Evolutionary conservation across 768 basidiomycete genomes (phyloP).

Genomic region (Kwoniella mangroviensis): DNA sequence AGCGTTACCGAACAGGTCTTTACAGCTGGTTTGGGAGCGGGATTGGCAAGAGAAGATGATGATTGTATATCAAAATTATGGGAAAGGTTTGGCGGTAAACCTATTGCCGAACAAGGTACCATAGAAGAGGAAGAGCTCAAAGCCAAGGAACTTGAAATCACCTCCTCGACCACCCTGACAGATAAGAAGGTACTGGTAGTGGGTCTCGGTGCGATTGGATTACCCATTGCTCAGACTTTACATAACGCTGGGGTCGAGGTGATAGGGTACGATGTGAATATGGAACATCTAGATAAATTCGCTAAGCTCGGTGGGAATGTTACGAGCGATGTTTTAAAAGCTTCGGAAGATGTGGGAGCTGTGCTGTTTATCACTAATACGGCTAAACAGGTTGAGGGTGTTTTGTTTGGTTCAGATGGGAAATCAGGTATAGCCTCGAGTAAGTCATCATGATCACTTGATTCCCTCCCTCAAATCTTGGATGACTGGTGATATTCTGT

Average conservation of each 20-base stretch:
- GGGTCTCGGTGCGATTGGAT: conserved; percentile 48
- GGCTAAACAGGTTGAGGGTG: conserved; percentile 34
- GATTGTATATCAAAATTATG: conserved; percentile 41
- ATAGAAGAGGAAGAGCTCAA: conserved; percentile 36
- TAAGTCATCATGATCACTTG: conserved; percentile 2
- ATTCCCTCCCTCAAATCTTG: too few species aligned
- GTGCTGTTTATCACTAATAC: conserved; percentile 42
- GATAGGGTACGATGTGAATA: conserved; percentile 36
- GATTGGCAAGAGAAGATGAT: conserved; percentile 42
- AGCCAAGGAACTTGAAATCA: conserved; percentile 37
- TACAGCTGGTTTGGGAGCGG: conserved; percentile 40
- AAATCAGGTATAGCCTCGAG: conserved; percentile 16
- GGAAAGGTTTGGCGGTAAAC: conserved; percentile 38
- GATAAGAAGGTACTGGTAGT: conserved; percentile 42
- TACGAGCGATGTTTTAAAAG: conserved; percentile 17
- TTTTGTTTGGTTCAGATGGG: conserved; percentile 29
- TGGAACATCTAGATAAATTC: conserved; percentile 27
- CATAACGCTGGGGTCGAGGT: conserved; percentile 37
- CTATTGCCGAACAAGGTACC: conserved; percentile 33
- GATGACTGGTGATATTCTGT: too few species aligned
- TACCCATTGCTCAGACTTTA: conserved; percentile 40
- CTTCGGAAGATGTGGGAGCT: conserved; percentile 33
- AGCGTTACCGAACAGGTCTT: conserved; percentile 40
- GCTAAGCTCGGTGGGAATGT: conserved; percentile 36
- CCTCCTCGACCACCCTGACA: neutral